A percentile compares a stretch with the other conserved stretches of the same genome.
Evolutionary conservation across 768 basidiomycete genomes (phyloP).

Genomic region (Suillus ampliporus): DNA sequence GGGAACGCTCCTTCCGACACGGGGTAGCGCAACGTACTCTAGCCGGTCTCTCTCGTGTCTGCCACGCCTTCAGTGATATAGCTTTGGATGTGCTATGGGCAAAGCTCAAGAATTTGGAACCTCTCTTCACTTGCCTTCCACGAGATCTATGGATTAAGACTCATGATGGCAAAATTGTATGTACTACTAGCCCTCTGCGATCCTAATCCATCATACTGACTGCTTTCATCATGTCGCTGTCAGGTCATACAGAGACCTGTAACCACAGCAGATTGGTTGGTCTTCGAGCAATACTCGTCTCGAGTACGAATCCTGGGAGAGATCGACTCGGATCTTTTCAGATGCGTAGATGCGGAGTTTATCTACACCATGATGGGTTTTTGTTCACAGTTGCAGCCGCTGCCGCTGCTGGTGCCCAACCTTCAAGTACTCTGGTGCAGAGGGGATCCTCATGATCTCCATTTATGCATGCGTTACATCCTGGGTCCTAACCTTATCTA

Average conservation of each 20-base stretch:
- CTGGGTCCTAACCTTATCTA: background rate
- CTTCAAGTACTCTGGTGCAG: background rate
- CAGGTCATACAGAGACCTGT: background rate
- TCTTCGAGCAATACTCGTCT: background rate
- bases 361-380: background rate
- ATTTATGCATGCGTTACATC: background rate
- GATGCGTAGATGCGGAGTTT: background rate
- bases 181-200: background rate
- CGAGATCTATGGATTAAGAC: background rate
- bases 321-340: background rate
- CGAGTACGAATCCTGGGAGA: background rate
- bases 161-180: background rate
- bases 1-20: background rate
- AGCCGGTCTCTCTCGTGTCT: slow-evolving; percentile 1
- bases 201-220: background rate
- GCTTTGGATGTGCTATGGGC: slow-evolving; percentile 22
- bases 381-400: background rate
- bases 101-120: slow-evolving; percentile 11
- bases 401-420: background rate
- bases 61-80: slow-evolving; percentile 21
- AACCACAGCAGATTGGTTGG: background rate
- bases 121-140: background rate
- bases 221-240: background rate
- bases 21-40: background rate
- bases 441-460: background rate